Conservation (phyloP, 768 basidiomycete genomes). For the Tricholomella constricta region DNA sequence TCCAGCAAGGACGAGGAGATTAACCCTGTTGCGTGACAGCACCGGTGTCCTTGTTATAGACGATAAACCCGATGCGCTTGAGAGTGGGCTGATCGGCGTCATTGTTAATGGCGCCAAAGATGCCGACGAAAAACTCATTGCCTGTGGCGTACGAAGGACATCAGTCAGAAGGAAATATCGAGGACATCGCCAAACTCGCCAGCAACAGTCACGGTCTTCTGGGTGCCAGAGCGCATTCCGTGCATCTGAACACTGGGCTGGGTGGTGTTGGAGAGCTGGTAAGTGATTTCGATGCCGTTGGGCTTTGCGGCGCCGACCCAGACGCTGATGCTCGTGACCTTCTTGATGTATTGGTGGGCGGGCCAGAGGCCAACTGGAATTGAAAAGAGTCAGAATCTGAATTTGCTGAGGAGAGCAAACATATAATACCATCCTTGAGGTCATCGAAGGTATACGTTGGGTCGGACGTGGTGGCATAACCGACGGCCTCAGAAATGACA, state of each 20-base stretch:
- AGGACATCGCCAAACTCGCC: neutral
- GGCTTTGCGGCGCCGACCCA: neutral
- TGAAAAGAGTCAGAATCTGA: no score
- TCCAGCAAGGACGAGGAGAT: no score
- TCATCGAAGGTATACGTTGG: no score
- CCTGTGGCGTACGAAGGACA: no score
- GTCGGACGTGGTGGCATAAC: neutral
- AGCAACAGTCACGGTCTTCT: no score
- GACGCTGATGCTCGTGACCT: neutral
- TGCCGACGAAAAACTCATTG: conserved; percentile 1
- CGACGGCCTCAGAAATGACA: neutral
- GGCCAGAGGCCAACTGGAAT: no score
- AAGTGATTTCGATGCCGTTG: conserved; percentile 1
- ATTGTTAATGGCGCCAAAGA: neutral
- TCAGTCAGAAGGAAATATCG: neutral
- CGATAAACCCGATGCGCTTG: conserved; percentile 1
- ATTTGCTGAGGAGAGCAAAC: neutral
- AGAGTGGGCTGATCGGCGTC: neutral
- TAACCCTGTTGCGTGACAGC: neutral
- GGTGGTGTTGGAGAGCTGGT: neutral
- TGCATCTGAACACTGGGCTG: neutral
- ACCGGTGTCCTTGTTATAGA: neutral
- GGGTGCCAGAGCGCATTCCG: no score
- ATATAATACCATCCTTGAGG: no score
- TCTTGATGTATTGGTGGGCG: neutral